Conservation (phyloP, 2,329 filamentous ascomycete species). For the Huntiella abstrusa region DNA sequence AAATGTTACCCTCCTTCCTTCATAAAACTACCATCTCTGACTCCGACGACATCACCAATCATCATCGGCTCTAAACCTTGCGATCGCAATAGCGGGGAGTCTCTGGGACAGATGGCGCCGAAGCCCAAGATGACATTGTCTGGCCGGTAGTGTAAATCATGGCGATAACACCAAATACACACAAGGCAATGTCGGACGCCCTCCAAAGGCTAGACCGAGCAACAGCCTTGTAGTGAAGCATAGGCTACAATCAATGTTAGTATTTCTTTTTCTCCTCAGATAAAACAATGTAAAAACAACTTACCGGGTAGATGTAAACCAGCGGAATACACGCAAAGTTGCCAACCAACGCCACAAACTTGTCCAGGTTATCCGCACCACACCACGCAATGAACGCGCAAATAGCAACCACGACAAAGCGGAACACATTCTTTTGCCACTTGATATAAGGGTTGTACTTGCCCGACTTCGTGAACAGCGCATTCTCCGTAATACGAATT, state of each 20-base stretch:
- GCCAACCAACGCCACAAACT: conserved; percentile 89
- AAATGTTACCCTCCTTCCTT: not conserved
- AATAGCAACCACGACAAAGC: conserved; percentile 76
- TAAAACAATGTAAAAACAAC: conserved; percentile 20
- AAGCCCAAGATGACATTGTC: conserved; percentile 74
- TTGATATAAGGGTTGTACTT: conserved; percentile 99
- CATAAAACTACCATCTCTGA: not conserved
- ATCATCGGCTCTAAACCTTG: conserved; percentile 11
- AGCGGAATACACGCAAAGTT: conserved; percentile 96
- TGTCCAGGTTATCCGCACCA: conserved; percentile 83
- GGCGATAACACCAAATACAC: conserved; percentile 63
- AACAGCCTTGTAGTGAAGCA: conserved; percentile 73
- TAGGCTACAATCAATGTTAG: conserved; percentile 36
- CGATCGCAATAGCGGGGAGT: conserved; percentile 37
- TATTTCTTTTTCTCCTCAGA: conserved; percentile 14
- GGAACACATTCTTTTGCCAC: conserved; percentile 97
- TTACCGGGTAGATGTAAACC: conserved; percentile 93
- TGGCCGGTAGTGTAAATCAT: conserved; percentile 85
- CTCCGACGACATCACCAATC: not conserved
- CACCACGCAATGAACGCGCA: conserved; percentile 82
- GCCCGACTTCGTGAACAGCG: conserved; percentile 78
- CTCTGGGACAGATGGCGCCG: conserved; percentile 26
- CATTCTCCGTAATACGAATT: conserved; percentile 89
- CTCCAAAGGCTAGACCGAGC: conserved; percentile 50
- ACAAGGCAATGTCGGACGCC: conserved; percentile 53